A percentile compares a stretch with the other conserved stretches of the same genome.
These are phyloP conservation scores for Cunninghamia lanceolata DNA, from an alignment of 75 land plant species.

Conservation along the genomic window DNA sequence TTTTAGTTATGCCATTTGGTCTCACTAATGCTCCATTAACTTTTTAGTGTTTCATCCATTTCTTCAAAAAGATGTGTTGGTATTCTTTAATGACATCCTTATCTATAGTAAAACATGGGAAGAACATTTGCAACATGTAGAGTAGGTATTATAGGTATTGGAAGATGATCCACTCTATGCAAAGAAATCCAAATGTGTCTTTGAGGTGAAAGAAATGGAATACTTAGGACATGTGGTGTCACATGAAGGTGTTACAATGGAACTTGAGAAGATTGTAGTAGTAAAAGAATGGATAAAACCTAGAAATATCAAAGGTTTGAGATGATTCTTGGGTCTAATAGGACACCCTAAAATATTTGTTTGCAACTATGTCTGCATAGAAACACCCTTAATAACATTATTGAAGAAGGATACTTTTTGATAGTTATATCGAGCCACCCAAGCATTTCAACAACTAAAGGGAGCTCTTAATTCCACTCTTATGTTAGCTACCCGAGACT, in stretches of 20 bases:
- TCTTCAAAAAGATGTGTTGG: background rate
- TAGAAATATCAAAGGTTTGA: background rate
- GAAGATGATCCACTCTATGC: background rate
- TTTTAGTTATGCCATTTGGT: too few species aligned
- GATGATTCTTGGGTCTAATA: too few species aligned
- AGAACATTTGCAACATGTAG: background rate
- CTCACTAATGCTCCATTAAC: too few species aligned
- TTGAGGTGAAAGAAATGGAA: background rate
- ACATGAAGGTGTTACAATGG: background rate
- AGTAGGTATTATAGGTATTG: background rate
- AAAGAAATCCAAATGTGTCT: background rate
- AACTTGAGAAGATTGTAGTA: background rate
- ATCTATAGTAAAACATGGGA: background rate
- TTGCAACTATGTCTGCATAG: background rate
- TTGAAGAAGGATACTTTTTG: background rate
- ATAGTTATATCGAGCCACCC: background rate
- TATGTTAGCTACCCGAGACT: too few species aligned
- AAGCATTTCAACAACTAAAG: background rate
- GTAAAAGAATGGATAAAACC: background rate
- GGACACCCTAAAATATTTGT: too few species aligned
- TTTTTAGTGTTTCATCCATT: too few species aligned
- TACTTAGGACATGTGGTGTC: background rate
- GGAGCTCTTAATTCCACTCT: too few species aligned
- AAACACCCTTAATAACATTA: background rate
- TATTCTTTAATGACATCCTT: background rate